Base-by-base conservation (phyloP, 1,284 basidiomycete genomes). In the Pisolithus thermaeus region DNA sequence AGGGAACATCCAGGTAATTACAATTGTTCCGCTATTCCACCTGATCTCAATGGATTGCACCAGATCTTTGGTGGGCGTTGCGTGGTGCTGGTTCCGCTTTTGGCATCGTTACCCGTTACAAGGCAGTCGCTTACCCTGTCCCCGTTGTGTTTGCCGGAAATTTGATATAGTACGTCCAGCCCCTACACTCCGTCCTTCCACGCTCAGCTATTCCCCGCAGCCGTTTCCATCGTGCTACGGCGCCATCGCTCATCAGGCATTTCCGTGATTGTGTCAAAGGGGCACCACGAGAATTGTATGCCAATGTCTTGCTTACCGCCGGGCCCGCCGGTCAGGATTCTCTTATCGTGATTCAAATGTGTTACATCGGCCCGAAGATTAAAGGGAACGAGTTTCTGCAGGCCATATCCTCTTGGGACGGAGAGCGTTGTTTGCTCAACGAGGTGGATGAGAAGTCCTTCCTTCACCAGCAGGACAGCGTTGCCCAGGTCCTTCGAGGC, bases 201-300 rank as follows among this genome's bases (percentile, higher is more conserved):
- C 5, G n/a, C 32, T 5, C 20, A 55, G 18, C 55, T 42, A 20
- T 23, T 18, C 23, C 2, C 12, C 20, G 22, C 44, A 92, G 90
- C 67, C 87, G 90, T 23, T 93, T 94, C 72, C 85, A 91, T 64
- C 79, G 79, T 43, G 78, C 83, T 7, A 95, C 91, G 0, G 87
- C 92, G 0, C 82, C 90, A 7, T 92, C 89, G 7, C 79, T 96
- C 35, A 84, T 96, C 64, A 87, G 85, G 57, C 92, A 96, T 68
- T 92, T 93, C 74, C 83, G 92, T 25, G 93, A 96, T 67, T 94
- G 92, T 63, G 80, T 95, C 70, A 95, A 95, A 63, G 82, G 83
- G 32, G 87, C 89, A 4, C 90, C 92, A 14, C 79, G 86, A 23
- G 84, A 92, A 61, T 79, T 95, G 16, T 95, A 96, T 67, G 86